Percentiles rank a stretch among this genome's conserved stretches.
These are phyloP conservation scores for Plasmopara viticola DNA, from an alignment of 352 stramenopile species.

Conservation along the genomic window DNA sequence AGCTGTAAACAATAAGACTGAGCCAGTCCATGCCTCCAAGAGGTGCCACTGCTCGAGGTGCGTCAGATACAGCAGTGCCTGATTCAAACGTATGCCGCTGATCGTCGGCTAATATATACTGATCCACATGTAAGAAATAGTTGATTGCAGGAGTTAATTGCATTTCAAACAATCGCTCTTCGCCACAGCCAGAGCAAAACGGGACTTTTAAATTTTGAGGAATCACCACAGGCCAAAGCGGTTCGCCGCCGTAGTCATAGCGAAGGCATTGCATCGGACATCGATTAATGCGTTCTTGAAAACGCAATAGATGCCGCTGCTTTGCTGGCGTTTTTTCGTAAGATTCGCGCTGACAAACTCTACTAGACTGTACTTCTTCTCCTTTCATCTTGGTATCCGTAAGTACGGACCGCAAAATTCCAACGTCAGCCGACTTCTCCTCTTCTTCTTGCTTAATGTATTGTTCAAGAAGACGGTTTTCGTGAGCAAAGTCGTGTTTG, in stretches of 20 bases:
- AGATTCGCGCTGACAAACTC: slow-evolving; percentile 35
- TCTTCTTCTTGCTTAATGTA: slow-evolving; percentile 81
- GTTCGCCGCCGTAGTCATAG: slow-evolving; percentile 82
- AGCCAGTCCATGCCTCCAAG: slow-evolving; percentile 74
- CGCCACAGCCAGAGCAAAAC: slow-evolving; percentile 43
- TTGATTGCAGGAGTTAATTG: slow-evolving; percentile 80
- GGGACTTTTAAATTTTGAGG: slow-evolving; percentile 47
- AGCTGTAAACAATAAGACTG: slow-evolving; percentile 73
- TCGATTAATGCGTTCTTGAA: slow-evolving; percentile 79
- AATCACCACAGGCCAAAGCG: slow-evolving; percentile 61
- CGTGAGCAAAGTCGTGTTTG: slow-evolving; percentile 63
- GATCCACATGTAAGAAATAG: slow-evolving; percentile 82
- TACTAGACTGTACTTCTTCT: slow-evolving; percentile 4
- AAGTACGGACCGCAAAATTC: slow-evolving; percentile 53
- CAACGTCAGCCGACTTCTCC: slow-evolving; percentile 63
- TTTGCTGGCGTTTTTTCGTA: slow-evolving; percentile 76
- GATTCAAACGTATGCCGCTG: slow-evolving; percentile 1
- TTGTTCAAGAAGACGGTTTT: slow-evolving; percentile 63
- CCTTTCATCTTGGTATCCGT: slow-evolving; percentile 43
- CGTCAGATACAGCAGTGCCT: neutral
- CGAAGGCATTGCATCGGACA: slow-evolving; percentile 73
- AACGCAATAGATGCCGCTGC: slow-evolving; percentile 76
- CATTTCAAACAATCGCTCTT: slow-evolving; percentile 70
- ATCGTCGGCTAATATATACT: slow-evolving; percentile 28
- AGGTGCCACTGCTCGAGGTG: slow-evolving; percentile 6